These are phyloP conservation scores for Boechera retrofracta DNA, from an alignment of 345 rosid species.

Conservation along the genomic window DNA sequence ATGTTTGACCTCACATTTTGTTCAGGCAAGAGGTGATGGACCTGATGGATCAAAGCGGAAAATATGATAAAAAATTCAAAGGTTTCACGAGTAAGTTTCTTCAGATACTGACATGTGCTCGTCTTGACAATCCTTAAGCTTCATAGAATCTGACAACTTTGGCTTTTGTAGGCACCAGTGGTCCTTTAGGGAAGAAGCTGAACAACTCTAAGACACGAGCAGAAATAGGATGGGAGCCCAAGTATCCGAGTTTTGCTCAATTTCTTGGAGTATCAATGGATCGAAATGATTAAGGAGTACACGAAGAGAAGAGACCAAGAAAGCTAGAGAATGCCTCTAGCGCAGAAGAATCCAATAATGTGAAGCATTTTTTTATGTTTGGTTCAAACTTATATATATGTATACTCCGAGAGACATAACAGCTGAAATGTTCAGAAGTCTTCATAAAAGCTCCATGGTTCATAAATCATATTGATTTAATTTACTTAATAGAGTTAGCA, in stretches of 20 bases:
- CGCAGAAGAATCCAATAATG: neutral
- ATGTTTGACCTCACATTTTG: slow-evolving; percentile 7
- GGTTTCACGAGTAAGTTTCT: slow-evolving; percentile 72
- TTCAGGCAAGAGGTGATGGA: slow-evolving; percentile 95
- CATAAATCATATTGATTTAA: neutral
- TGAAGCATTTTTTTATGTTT: slow-evolving; percentile 9
- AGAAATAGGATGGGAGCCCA: slow-evolving; percentile 91
- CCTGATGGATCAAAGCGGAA: slow-evolving; percentile 75
- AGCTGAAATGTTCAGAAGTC: slow-evolving; percentile 5
- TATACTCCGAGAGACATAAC: neutral
- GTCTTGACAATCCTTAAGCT: slow-evolving; percentile 4
- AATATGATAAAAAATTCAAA: slow-evolving; percentile 67
- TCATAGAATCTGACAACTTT: slow-evolving; percentile 22
- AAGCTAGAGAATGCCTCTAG: neutral
- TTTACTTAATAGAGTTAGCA: neutral
- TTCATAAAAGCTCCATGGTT: slow-evolving; percentile 12
- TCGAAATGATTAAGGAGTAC: neutral
- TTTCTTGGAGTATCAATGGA: slow-evolving; percentile 61
- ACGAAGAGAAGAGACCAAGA: neutral
- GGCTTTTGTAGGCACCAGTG: slow-evolving; percentile 70
- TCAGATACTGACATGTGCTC: slow-evolving; percentile 1
- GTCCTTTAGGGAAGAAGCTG: slow-evolving; percentile 83
- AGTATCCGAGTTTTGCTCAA: slow-evolving; percentile 77
- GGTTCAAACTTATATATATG: slow-evolving; percentile 5
- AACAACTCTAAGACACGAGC: slow-evolving; percentile 76